phyloP scores from a whole-genome alignment of 345 rosid genomes.

The Pugionium dolabratum region DNA sequence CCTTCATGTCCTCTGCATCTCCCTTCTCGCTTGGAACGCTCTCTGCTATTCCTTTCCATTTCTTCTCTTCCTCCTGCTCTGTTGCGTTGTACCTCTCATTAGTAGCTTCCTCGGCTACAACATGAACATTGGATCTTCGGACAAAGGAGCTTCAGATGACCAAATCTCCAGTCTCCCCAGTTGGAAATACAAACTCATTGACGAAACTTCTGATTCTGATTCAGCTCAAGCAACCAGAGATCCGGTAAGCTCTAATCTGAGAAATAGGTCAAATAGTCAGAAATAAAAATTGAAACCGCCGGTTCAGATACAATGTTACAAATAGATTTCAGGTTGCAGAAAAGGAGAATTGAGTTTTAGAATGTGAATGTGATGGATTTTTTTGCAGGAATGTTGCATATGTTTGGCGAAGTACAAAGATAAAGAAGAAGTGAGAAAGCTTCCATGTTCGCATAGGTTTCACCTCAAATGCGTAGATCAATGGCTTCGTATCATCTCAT shows the following conservation, averaged over 20 bases:
- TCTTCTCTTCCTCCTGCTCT: constrained; percentile 77
- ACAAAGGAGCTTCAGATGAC: constrained; percentile 84
- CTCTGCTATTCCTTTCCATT: constrained; percentile 90
- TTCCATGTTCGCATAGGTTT: constrained; percentile 89
- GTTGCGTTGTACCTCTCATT: constrained; percentile 81
- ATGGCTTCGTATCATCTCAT: constrained; percentile 87
- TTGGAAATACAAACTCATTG: constrained; percentile 68
- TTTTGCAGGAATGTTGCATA: constrained; percentile 84
- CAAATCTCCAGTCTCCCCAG: constrained; percentile 79
- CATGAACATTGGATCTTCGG: constrained; percentile 73
- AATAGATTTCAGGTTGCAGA: too few species aligned
- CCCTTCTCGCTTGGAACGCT: constrained; percentile 92
- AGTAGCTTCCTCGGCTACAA: constrained; percentile 88
- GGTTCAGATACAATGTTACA: background rate
- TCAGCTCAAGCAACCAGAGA: constrained; percentile 42
- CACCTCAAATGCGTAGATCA: constrained; percentile 95
- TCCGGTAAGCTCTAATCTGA: constrained; percentile 41
- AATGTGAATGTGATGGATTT: background rate
- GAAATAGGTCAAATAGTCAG: background rate
- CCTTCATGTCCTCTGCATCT: constrained; percentile 82
- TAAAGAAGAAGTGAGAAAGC: constrained; percentile 75
- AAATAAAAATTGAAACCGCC: background rate
- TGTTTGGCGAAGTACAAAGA: constrained; percentile 87
- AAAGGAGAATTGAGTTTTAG: background rate
- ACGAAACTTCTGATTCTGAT: constrained; percentile 33